Conservation (phyloP, 768 basidiomycete genomes). For the Naganishia antarctica region DNA sequence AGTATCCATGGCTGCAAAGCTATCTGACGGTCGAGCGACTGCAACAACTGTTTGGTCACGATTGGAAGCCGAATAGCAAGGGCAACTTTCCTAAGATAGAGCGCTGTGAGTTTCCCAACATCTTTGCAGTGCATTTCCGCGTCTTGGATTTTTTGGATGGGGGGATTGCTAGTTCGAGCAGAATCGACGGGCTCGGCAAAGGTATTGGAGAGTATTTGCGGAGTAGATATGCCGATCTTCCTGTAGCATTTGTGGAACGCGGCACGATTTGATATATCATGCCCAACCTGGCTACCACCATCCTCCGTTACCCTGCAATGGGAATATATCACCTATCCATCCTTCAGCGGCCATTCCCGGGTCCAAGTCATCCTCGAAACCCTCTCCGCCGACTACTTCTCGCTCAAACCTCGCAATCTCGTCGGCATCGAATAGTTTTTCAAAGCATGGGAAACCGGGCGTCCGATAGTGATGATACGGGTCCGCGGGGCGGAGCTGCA, state of each 20-base stretch:
- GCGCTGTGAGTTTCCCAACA: conserved; percentile 9
- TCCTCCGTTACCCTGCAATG: conserved; percentile 10
- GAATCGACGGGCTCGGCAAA: conserved; percentile 36
- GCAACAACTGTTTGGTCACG: conserved; percentile 1
- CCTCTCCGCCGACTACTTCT: conserved; percentile 28
- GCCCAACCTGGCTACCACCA: conserved; percentile 13
- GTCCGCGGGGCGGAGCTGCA: conserved; percentile 38
- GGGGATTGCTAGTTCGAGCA: conserved; percentile 42
- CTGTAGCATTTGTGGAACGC: not conserved
- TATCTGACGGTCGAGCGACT: conserved; percentile 15
- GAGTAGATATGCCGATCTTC: conserved; percentile 3
- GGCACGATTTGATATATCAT: conserved; percentile 9
- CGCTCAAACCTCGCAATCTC: conserved; percentile 44
- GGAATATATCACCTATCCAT: conserved; percentile 3
- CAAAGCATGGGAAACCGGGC: conserved; percentile 39
- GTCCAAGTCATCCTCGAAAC: conserved; percentile 1
- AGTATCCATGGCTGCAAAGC: conserved; percentile 1
- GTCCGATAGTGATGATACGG: conserved; percentile 44
- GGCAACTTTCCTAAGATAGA: not conserved
- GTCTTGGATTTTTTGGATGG: conserved; percentile 17
- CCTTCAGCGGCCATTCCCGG: not conserved
- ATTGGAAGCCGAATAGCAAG: conserved; percentile 4
- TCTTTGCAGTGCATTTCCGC: conserved; percentile 14
- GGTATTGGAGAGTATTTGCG: conserved; percentile 16
- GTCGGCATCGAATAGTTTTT: conserved; percentile 46